Evolutionary conservation across 306 rosid genomes (phyloP).

Genomic region (Fragaria nilgerrensis): DNA sequence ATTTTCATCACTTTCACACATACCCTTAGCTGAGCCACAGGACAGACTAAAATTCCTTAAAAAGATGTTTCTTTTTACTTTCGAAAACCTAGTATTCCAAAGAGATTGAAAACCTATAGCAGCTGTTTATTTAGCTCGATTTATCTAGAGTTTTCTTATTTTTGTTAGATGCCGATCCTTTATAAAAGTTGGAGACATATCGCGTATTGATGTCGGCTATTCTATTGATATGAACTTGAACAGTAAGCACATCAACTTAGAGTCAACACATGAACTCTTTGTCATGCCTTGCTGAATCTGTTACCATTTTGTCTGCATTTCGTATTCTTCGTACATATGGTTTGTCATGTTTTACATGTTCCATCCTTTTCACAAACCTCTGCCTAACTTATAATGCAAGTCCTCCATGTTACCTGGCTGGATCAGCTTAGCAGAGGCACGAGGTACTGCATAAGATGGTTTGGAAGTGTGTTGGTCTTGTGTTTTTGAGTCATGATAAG

Average conservation of each 20-base stretch:
- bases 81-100: neutral
- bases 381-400: neutral
- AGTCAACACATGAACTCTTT: neutral
- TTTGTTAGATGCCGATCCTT: neutral
- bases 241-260: neutral
- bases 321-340: too few relatives aligned
- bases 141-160: neutral
- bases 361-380: neutral
- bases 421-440: conserved; percentile 4
- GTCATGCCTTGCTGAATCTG: neutral
- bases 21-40: neutral
- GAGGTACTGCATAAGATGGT: neutral
- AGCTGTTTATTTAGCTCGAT: neutral
- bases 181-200: neutral
- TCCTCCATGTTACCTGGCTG: conserved; percentile 10
- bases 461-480: neutral
- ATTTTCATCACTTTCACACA: neutral
- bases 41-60: neutral
- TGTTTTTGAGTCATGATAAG: neutral
- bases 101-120: neutral
- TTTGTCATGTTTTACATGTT: neutral
- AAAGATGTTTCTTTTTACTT: neutral
- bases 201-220: neutral
- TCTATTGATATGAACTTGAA: neutral
- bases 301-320: neutral